A percentile compares a stretch with the other conserved stretches of the same genome.
These are phyloP conservation scores for Volutella citrinella DNA, from an alignment of 2,329 filamentous ascomycete species.

Conservation along the genomic window DNA sequence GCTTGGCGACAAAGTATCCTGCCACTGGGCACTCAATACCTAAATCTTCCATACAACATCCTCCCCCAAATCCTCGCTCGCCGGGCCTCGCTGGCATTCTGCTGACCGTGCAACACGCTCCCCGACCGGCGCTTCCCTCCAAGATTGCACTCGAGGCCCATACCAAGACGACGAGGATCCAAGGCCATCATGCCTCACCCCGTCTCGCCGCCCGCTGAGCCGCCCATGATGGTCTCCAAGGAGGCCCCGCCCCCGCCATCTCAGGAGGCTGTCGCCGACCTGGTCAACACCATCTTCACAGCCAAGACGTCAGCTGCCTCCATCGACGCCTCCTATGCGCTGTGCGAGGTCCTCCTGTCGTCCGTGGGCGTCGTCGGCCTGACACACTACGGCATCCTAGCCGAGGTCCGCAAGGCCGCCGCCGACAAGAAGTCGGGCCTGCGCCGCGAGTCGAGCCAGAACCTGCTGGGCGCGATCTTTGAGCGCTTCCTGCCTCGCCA, in stretches of 20 bases:
- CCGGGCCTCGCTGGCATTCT: not conserved
- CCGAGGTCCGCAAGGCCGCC: constrained; percentile 68
- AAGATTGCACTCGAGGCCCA: constrained; percentile 23
- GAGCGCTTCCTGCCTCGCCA: constrained; percentile 81
- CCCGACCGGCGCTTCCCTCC: no score
- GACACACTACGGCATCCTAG: constrained; percentile 50
- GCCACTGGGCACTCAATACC: no score
- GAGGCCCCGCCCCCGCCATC: constrained; percentile 56
- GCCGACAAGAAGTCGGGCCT: constrained; percentile 90
- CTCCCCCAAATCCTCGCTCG: not conserved
- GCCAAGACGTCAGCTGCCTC: constrained; percentile 67
- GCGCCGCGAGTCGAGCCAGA: constrained; percentile 87
- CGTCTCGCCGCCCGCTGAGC: constrained; percentile 41
- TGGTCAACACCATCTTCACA: constrained; percentile 66
- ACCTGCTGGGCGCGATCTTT: constrained; percentile 88
- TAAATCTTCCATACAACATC: no score
- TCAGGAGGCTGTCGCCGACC: constrained; percentile 61
- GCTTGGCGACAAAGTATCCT: no score
- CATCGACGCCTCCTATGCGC: constrained; percentile 59
- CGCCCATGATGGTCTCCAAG: constrained; percentile 41
- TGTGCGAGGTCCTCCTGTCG: constrained; percentile 58
- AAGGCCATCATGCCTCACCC: constrained; percentile 43
- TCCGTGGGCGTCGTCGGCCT: constrained; percentile 53
- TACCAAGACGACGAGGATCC: not conserved
- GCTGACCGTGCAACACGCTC: no score